A percentile compares a stretch with the other conserved stretches of the same genome.
Evolutionary conservation across 208 protist species (phyloP).

Genomic region (Trypanosoma congolense): DNA sequence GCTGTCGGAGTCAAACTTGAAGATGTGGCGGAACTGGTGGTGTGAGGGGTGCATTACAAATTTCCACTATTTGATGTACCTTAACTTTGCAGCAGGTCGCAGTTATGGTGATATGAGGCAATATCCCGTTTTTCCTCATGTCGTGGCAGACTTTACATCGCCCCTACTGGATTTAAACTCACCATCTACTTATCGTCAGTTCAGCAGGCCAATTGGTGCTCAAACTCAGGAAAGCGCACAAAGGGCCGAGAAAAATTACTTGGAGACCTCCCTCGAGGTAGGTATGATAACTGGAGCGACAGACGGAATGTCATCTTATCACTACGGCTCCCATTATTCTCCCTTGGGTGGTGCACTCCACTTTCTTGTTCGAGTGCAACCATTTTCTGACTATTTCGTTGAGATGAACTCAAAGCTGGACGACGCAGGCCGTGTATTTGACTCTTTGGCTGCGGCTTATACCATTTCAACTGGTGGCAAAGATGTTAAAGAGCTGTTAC

Average conservation of each 20-base stretch:
- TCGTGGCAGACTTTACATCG: slow-evolving; percentile 77
- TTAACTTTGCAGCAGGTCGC: slow-evolving; percentile 74
- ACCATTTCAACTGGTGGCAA: slow-evolving; percentile 20
- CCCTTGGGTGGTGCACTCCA: slow-evolving; percentile 77
- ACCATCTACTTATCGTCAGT: slow-evolving; percentile 52
- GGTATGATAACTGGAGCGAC: slow-evolving; percentile 1
- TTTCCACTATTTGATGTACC: slow-evolving; percentile 82
- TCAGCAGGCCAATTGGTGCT: slow-evolving; percentile 89
- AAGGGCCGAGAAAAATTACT: slow-evolving; percentile 43
- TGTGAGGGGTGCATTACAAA: slow-evolving; percentile 74
- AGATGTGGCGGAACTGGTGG: slow-evolving; percentile 57
- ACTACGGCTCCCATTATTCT: slow-evolving; percentile 93
- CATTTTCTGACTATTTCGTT: slow-evolving; percentile 77
- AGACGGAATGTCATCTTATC: slow-evolving; percentile 47
- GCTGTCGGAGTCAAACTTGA: slow-evolving; percentile 24
- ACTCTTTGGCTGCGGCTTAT: slow-evolving; percentile 25
- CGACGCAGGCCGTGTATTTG: slow-evolving; percentile 32
- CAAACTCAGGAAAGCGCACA: slow-evolving; percentile 38
- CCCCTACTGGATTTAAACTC: slow-evolving; percentile 46
- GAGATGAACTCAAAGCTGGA: slow-evolving; percentile 32
- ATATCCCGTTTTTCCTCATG: slow-evolving; percentile 87
- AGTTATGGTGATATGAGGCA: slow-evolving; percentile 78
- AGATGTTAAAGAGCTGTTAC: slow-evolving; percentile 89
- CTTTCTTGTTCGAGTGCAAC: slow-evolving; percentile 90
- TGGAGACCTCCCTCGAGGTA: slow-evolving; percentile 27